Percentiles rank a stretch among this genome's conserved stretches.
Evolutionary conservation across 345 rosid species (phyloP).

Genomic region (Eucalyptus coolabah): DNA sequence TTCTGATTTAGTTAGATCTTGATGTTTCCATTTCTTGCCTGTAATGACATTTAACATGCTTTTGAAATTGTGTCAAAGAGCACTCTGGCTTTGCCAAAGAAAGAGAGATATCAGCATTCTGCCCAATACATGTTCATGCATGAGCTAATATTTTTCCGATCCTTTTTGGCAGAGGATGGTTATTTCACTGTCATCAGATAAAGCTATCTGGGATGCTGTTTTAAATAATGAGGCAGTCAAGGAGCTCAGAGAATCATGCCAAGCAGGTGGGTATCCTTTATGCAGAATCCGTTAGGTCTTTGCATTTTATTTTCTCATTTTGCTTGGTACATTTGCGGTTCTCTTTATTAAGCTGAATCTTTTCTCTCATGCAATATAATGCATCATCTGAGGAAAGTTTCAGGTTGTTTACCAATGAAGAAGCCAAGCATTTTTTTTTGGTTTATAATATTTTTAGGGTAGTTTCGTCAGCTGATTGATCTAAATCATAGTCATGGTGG

Average conservation of each 20-base stretch:
- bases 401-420: not conserved
- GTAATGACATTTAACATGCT: not conserved
- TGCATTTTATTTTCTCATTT: not conserved
- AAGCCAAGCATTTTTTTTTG: not conserved
- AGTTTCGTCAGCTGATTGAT: not conserved
- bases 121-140: not conserved
- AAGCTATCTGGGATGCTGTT: constrained; percentile 87
- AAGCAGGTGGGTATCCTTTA: constrained; percentile 24
- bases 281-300: not conserved
- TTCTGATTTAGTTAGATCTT: not conserved
- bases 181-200: constrained; percentile 65
- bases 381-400: not conserved
- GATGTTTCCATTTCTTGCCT: not conserved
- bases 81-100: not conserved
- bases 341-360: not conserved
- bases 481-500: not conserved
- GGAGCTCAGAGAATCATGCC: constrained; percentile 49
- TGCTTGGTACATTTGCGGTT: not conserved
- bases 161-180: constrained; percentile 59
- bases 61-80: not conserved
- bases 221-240: constrained; percentile 63
- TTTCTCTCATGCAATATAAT: not conserved
- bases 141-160: not conserved
- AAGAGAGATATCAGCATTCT: not conserved
- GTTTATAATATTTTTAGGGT: not conserved